phyloP scores from a whole-genome alignment of 441 rosid species.

The Geranium incanum region DNA sequence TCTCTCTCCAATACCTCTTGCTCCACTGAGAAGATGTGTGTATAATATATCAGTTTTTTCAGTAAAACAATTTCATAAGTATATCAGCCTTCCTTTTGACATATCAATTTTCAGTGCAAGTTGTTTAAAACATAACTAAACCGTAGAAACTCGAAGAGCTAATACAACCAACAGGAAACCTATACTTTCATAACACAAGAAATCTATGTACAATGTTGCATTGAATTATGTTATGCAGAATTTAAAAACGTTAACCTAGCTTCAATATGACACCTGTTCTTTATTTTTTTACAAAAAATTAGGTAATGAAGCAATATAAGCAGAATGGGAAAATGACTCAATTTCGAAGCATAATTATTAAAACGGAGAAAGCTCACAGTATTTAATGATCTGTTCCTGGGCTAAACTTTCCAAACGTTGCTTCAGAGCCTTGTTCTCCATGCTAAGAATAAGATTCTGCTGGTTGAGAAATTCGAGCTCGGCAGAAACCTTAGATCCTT shows the following conservation, averaged over 20 bases:
- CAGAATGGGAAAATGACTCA: slow-evolving; percentile 7
- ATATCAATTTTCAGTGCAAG: neutral
- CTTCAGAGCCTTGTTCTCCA: slow-evolving; percentile 97
- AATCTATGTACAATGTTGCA: neutral
- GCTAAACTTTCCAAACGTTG: slow-evolving; percentile 79
- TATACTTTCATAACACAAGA: neutral
- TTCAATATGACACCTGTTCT: slow-evolving; percentile 10
- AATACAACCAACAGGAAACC: neutral
- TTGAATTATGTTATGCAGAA: too few species aligned
- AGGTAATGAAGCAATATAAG: neutral
- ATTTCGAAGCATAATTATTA: neutral
- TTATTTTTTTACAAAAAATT: neutral
- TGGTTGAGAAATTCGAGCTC: slow-evolving; percentile 95
- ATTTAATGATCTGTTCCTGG: slow-evolving; percentile 82
- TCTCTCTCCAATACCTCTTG: slow-evolving; percentile 95
- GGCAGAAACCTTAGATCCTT: slow-evolving; percentile 84
- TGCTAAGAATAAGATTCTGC: slow-evolving; percentile 71
- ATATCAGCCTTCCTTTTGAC: neutral
- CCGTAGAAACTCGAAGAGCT: neutral
- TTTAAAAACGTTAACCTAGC: neutral
- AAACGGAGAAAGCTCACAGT: slow-evolving; percentile 43
- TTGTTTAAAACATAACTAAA: neutral
- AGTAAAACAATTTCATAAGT: neutral
- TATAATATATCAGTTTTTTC: neutral
- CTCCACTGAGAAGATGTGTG: slow-evolving; percentile 55